Conservation (phyloP, 768 basidiomycete species). For the Mycena leptocephala region DNA sequence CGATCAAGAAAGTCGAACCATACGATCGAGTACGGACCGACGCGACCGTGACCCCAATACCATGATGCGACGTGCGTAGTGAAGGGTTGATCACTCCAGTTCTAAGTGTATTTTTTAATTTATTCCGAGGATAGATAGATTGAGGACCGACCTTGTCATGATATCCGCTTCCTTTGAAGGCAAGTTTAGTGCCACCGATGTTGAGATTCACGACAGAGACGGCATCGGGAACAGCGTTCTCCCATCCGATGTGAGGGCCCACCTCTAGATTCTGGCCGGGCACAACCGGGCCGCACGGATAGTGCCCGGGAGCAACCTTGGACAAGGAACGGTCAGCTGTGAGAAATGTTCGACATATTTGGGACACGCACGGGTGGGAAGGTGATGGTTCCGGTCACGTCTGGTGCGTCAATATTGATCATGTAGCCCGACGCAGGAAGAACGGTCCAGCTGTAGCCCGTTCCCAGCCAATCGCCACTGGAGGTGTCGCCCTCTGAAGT, state of each 20-base stretch:
- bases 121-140: no score
- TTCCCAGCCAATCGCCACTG: constrained; percentile 30
- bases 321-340: no score
- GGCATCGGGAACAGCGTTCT: constrained; percentile 37
- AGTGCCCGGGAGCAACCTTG: constrained; percentile 32
- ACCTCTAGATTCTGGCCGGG: constrained; percentile 30
- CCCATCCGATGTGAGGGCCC: constrained; percentile 33
- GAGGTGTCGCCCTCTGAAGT: constrained; percentile 13
- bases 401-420: constrained; percentile 26
- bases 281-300: constrained; percentile 29
- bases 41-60: constrained; percentile 36
- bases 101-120: no score
- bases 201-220: constrained; percentile 26
- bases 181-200: constrained; percentile 21
- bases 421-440: constrained; percentile 6
- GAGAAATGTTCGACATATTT: no score
- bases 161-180: constrained; percentile 32
- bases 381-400: constrained; percentile 22
- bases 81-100: constrained; percentile 29
- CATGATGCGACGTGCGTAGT: neutral
- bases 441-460: constrained; percentile 25
- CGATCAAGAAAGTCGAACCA: constrained; percentile 29
- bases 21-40: constrained; percentile 37
- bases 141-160: constrained; percentile 34
- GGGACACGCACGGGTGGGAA: constrained; percentile 8